phyloP scores from a whole-genome alignment of 2,329 filamentous ascomycete species.

The Aureobasidium lini region DNA sequence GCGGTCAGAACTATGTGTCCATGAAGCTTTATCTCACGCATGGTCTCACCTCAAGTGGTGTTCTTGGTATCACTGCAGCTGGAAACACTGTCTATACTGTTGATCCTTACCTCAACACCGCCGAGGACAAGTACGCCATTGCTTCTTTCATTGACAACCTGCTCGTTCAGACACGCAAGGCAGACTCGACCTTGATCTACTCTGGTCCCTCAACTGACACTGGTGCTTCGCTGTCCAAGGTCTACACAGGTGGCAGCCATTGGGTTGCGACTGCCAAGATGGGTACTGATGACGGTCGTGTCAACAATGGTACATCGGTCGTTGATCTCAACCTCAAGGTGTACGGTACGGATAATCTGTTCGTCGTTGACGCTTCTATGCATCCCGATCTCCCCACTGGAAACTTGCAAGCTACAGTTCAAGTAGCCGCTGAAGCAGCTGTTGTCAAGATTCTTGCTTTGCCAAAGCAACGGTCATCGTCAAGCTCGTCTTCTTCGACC shows the following conservation, averaged over 20 bases:
- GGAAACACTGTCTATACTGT: slow-evolving; percentile 37
- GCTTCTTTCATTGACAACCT: slow-evolving; percentile 42
- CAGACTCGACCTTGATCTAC: slow-evolving; percentile 32
- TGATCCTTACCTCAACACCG: slow-evolving; percentile 47
- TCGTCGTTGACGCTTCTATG: slow-evolving; percentile 53
- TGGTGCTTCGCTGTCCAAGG: not conserved
- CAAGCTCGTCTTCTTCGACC: not conserved
- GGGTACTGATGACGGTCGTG: slow-evolving; percentile 48
- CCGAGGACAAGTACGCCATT: slow-evolving; percentile 31
- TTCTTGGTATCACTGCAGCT: slow-evolving; percentile 29
- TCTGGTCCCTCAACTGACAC: slow-evolving; percentile 30
- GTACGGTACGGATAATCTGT: slow-evolving; percentile 36
- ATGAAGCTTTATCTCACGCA: slow-evolving; percentile 53
- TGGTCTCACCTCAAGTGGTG: slow-evolving; percentile 43
- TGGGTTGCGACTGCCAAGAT: slow-evolving; percentile 52
- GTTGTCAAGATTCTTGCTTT: slow-evolving; percentile 34
- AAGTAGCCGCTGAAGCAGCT: slow-evolving; percentile 54
- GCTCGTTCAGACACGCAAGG: slow-evolving; percentile 20
- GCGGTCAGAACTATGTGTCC: slow-evolving; percentile 39
- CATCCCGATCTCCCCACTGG: slow-evolving; percentile 60
- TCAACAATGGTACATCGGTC: slow-evolving; percentile 47
- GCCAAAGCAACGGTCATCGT: not conserved
- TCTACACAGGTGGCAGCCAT: slow-evolving; percentile 23
- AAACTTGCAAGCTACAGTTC: slow-evolving; percentile 57
- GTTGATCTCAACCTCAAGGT: slow-evolving; percentile 58